Base-by-base conservation (phyloP, 495 filamentous ascomycete species). In the Rhypophila decipiens region DNA sequence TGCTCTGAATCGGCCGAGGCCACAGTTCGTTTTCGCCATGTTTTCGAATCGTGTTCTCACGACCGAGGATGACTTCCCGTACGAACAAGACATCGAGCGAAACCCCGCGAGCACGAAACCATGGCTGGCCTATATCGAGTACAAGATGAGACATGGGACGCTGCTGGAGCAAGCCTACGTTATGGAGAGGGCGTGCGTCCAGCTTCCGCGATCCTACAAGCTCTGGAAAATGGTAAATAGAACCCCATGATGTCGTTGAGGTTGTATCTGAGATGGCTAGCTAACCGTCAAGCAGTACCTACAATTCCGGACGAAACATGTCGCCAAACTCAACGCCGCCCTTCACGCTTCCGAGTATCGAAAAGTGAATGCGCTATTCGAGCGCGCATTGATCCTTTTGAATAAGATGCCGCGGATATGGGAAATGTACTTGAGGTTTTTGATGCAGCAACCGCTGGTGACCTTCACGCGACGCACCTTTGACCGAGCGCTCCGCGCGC, bases 361-460 rank as follows among this genome's bases (percentile, higher is more conserved):
- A 54, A 96, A 96, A 64, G 90, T 99, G 60, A 97, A 99, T 63
- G 78, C 89, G 39, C 80, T 96, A 23, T 99, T 96, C 58, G 94
- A 99, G 68, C 81, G 88, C 53, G 90, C 94, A 9, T 71, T 99
- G 29, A 86, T 97, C 50, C 76, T 99, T 8, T 78, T 99, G 53
- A 96, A 97, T 72, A 99, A 99, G 68, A 99, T 99, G 94, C 94
- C 94, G 39, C 77, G 81, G 50, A 93, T 97, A 59, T 99, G 94
- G 94, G 89, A 95, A 67, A 89, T 96, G 86, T 99, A 96, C 62
- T 81, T 99, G 36, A 79, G 80, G 31, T 97, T 97, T 61, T 70
- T 97, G 53, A 79, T 91, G 58, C 80, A 87, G 55, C 94, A 97
- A 59, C 95, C 94, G 7, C 73, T 95, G 33, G 82, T 97, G 37